These are phyloP conservation scores for Elsinoe arachidis DNA, from an alignment of 2,329 filamentous ascomycete genomes.

Conservation along the genomic window DNA sequence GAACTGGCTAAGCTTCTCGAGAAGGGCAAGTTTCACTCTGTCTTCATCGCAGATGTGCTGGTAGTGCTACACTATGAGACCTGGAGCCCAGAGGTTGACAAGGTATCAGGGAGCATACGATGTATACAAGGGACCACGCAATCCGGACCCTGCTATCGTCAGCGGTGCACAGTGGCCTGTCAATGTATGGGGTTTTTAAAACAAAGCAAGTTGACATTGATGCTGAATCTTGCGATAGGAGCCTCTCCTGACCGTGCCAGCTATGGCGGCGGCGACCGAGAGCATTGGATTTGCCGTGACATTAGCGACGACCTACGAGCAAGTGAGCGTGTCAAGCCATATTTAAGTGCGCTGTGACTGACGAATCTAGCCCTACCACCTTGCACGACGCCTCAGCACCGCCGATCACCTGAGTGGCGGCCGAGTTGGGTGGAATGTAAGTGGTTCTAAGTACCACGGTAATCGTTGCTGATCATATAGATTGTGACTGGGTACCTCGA, in stretches of 20 bases:
- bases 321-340: neutral
- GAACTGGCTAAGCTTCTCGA: slow-evolving; percentile 53
- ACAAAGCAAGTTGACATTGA: neutral
- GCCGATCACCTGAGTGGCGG: slow-evolving; percentile 59
- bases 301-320: slow-evolving; percentile 57
- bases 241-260: slow-evolving; percentile 53
- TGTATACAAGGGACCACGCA: slow-evolving; percentile 55
- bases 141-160: slow-evolving; percentile 50
- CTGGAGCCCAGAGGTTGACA: slow-evolving; percentile 22
- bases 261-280: slow-evolving; percentile 59
- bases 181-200: slow-evolving; percentile 31
- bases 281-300: slow-evolving; percentile 63
- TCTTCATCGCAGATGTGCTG: slow-evolving; percentile 60
- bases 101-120: slow-evolving; percentile 43
- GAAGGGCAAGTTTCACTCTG: slow-evolving; percentile 54
- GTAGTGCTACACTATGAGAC: slow-evolving; percentile 26
- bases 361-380: slow-evolving; percentile 49
- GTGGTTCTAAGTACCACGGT: neutral
- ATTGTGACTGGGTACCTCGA: slow-evolving; percentile 62
- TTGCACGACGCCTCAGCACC: slow-evolving; percentile 57
- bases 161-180: slow-evolving; percentile 62
- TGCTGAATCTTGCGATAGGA: slow-evolving; percentile 30
- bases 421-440: slow-evolving; percentile 29
- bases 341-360: too few relatives aligned
- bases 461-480: neutral